Evolutionary conservation across 2,329 filamentous ascomycete species (phyloP), one percentile per base, ranked within the genome.

Genomic region (Verticillium zaregamsianum): DNA sequence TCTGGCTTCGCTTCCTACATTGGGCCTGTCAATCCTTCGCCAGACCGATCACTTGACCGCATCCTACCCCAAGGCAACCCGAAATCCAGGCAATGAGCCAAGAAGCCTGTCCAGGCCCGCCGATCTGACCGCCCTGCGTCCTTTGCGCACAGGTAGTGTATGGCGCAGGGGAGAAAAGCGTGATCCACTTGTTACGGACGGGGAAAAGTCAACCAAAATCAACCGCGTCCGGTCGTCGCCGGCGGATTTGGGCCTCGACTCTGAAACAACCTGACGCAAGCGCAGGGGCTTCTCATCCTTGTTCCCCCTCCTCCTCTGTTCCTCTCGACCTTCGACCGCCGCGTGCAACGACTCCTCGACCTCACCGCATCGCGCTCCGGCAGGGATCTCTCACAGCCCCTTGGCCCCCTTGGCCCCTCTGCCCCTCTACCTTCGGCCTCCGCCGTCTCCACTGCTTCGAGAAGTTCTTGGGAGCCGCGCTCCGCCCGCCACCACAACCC

Each of bases 241-340:
- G 33, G 33, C 31, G 17, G 32, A 35, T 35, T 23, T 3, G 55
- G 17, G 32, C 55, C 55, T 35, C 32, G 55, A 57, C n/a, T 67
- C 71, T 77, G 75, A 77, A 77, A 77, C 75, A 64, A 58, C 65
- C 70, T 75, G 75, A 76, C 70, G 73, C 74, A 75, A 67, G 63
- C 63, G 66, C 69, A 68, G 70, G 70, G 69, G 56, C 63, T 61
- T 59, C 9, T 28, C 45, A 49, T 49, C 45, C 45, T 49, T 49
- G 45, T 5, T 28, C 4, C 45, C n/a, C 45, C 40, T 5, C 45
- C 37, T 40, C 61, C 60, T 59, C 61, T 59, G 59, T 45, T 64
- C 58, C 63, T 58, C 57, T 60, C 14, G 57, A 45, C 61, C 57
- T 60, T 58, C 32, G 59, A 64, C 62, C 59, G 60, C 57, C 57